phyloP scores from a whole-genome alignment of 768 basidiomycete genomes.

The Agrocybe pediades region DNA sequence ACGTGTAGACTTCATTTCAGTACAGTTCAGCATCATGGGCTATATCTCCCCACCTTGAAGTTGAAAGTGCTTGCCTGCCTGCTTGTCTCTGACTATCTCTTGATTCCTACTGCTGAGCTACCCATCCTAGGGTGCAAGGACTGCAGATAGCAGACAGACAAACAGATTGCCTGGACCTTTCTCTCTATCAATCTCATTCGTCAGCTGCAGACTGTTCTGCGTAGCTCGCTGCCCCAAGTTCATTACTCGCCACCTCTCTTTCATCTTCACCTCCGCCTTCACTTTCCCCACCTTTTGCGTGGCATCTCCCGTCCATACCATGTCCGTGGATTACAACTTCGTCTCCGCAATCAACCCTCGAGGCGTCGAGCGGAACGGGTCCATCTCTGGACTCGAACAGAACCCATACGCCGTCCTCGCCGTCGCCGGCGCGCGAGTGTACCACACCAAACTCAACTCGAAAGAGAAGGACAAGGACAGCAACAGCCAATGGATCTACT shows the following conservation, averaged over 20 bases:
- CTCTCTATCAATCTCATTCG: no score
- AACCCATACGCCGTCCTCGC: conserved; percentile 48
- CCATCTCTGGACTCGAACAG: conserved; percentile 30
- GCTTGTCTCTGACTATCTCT: background rate
- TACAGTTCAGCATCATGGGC: background rate
- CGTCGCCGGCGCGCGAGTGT: conserved; percentile 57
- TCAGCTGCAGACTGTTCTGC: no score
- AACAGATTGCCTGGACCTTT: no score
- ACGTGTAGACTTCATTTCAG: background rate
- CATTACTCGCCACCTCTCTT: no score
- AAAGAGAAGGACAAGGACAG: no score
- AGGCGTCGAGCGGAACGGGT: conserved; percentile 17
- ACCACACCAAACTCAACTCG: conserved; percentile 54
- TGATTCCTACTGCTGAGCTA: no score
- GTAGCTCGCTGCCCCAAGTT: no score
- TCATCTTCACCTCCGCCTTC: no score
- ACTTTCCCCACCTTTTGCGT: no score
- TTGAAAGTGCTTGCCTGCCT: no score
- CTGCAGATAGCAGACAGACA: no score
- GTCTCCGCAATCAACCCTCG: conserved; percentile 16
- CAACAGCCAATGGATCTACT: conserved; percentile 59
- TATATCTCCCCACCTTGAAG: background rate
- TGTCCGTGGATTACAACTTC: conserved; percentile 16
- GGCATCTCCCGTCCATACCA: conserved; percentile 6
- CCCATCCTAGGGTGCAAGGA: background rate